Evolutionary conservation across 2,329 filamentous ascomycete species (phyloP).

Genomic region (Penicillium sp.): DNA sequence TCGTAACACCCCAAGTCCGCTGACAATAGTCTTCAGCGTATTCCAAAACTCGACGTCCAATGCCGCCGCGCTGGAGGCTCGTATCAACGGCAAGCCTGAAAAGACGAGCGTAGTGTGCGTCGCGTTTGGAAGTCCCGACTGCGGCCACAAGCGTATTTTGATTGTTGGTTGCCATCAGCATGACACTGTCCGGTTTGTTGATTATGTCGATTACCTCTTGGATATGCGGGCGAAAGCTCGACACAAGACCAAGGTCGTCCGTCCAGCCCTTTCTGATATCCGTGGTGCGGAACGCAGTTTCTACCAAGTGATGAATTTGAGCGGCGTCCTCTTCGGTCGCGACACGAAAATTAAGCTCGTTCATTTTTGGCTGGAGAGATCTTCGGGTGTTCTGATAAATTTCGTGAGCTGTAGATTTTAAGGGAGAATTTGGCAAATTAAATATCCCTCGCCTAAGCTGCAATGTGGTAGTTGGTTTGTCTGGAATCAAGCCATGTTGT

Average conservation of each 20-base stretch:
- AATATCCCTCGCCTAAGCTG: background rate
- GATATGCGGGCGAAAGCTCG: conserved; percentile 23
- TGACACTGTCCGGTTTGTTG: conserved; percentile 23
- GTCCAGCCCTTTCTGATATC: conserved; percentile 41
- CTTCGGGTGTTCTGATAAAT: no score
- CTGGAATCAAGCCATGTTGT: background rate
- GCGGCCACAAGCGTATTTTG: conserved; percentile 17
- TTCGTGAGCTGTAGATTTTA: background rate
- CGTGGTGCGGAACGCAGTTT: conserved; percentile 43
- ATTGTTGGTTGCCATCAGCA: conserved; percentile 23
- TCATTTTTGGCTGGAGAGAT: conserved; percentile 9
- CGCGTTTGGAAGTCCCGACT: conserved; percentile 21
- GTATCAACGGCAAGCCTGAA: conserved; percentile 27
- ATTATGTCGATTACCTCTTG: conserved; percentile 29
- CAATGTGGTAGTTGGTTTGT: background rate
- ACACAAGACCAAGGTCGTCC: conserved; percentile 32
- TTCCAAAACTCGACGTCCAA: conserved; percentile 26
- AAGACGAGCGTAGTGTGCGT: conserved; percentile 16
- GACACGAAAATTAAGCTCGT: conserved; percentile 36
- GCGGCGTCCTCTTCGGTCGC: conserved; percentile 40
- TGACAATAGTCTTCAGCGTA: conserved; percentile 31
- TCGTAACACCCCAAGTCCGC: conserved; percentile 19
- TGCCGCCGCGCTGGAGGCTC: conserved; percentile 20
- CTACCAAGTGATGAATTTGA: conserved; percentile 38
- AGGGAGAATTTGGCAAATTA: background rate